These are phyloP conservation scores for Botrytis hyacinthi DNA, from an alignment of 2,329 filamentous ascomycete species.

Conservation along the genomic window DNA sequence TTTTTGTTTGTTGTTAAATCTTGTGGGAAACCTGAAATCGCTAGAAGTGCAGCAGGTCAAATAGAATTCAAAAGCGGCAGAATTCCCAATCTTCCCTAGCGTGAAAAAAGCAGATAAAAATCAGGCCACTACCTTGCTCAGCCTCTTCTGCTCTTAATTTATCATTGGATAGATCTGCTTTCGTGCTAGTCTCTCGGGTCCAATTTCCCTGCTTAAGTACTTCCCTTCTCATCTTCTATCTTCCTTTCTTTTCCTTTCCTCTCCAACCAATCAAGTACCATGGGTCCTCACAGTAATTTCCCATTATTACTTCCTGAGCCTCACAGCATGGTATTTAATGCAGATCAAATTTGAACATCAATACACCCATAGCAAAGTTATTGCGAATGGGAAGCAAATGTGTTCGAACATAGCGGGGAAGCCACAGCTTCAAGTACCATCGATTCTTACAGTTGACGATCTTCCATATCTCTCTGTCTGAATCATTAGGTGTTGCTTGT, in stretches of 20 bases:
- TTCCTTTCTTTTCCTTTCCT: background rate
- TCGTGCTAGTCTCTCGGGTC: background rate
- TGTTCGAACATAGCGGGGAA: background rate
- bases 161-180: background rate
- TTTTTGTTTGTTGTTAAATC: background rate
- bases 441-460: background rate
- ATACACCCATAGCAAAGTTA: background rate
- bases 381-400: background rate
- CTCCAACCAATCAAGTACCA: background rate
- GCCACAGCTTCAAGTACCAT: background rate
- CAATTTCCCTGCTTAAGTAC: background rate
- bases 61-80: background rate
- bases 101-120: background rate
- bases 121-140: slow-evolving; percentile 1
- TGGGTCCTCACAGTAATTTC: background rate
- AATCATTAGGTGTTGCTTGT: background rate
- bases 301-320: background rate
- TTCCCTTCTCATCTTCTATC: background rate
- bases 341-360: background rate
- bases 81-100: background rate
- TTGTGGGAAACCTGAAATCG: background rate
- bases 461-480: background rate
- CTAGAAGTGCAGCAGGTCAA: background rate
- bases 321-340: background rate
- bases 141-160: background rate